Evolutionary conservation across 768 basidiomycete genomes (phyloP).

Genomic region (Lactarius evosmus): DNA sequence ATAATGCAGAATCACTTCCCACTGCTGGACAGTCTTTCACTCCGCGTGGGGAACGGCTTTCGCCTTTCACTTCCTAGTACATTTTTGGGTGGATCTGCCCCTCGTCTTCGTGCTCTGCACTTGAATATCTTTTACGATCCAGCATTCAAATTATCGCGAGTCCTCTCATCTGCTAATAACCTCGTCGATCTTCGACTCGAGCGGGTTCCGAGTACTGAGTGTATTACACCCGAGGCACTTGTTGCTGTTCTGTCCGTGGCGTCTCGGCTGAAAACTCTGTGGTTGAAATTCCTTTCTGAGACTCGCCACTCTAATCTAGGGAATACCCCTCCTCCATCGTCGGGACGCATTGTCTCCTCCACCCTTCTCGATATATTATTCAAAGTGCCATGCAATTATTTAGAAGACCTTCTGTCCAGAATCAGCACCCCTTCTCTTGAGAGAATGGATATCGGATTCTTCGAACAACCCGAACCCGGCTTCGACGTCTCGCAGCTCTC

Average conservation of each 20-base stretch:
- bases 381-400: neutral
- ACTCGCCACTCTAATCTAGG: neutral
- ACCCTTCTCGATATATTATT: neutral
- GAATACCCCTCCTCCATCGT: neutral
- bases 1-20: neutral
- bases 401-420: neutral
- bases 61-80: neutral
- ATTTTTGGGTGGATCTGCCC: neutral
- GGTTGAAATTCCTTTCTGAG: neutral
- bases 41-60: neutral
- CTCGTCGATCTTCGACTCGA: neutral
- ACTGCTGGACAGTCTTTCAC: neutral
- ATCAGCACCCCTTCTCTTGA: neutral
- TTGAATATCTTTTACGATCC: neutral
- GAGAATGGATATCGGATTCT: neutral
- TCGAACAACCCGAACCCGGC: neutral
- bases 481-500: conserved; percentile 2
- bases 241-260: neutral
- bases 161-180: neutral
- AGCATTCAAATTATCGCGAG: neutral
- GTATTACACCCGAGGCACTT: neutral
- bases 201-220: neutral
- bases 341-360: neutral
- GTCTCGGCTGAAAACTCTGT: neutral
- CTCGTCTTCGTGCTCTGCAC: neutral